A percentile compares a stretch with the other conserved stretches of the same genome.
Conservation (phyloP, 345 rosid genomes). For the Camelina neglecta region DNA sequence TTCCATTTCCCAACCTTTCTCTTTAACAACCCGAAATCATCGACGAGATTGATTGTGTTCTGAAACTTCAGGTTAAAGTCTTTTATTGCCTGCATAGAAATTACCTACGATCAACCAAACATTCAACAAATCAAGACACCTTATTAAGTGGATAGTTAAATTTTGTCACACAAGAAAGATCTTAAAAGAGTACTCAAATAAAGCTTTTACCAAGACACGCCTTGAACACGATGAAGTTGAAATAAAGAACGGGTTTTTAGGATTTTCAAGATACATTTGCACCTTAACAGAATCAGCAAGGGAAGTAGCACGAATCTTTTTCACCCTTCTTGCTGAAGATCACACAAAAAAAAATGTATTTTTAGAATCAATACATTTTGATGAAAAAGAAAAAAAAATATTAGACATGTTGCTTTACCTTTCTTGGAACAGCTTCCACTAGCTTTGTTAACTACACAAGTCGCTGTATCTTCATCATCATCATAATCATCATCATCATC, state of each 20-base stretch:
- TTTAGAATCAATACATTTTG: conserved; percentile 5
- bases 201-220: conserved; percentile 28
- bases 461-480: not conserved
- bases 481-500: not conserved
- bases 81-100: conserved; percentile 17
- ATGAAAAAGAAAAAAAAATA: not conserved
- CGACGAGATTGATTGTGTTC: conserved; percentile 11
- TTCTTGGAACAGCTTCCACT: not conserved
- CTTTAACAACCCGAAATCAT: conserved; percentile 2
- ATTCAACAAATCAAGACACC: not conserved
- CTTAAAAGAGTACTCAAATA: not conserved
- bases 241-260: conserved; percentile 29
- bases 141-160: no score
- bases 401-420: conserved; percentile 11
- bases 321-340: not conserved
- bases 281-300: not conserved
- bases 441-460: conserved; percentile 31
- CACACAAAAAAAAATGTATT: not conserved
- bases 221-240: conserved; percentile 19
- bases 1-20: conserved; percentile 13
- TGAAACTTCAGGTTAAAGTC: conserved; percentile 22
- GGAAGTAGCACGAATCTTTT: not conserved
- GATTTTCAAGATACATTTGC: conserved; percentile 20
- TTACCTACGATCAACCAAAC: conserved; percentile 12
- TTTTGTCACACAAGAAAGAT: not conserved